phyloP scores from a whole-genome alignment of 805 yeast species.

The Lipomyces orientalis region DNA sequence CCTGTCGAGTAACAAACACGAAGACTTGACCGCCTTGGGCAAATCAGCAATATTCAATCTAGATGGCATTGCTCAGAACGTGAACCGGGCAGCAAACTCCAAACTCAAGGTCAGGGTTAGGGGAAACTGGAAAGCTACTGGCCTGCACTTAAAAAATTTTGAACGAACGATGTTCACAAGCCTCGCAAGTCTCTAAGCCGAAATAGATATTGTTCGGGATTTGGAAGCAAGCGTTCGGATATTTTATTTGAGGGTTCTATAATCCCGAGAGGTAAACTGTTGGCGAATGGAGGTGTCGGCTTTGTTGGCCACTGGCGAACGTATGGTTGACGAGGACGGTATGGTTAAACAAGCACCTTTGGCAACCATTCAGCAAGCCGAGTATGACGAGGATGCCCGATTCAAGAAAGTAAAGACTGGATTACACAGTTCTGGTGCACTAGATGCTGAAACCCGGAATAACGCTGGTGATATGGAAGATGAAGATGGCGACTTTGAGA shows the following conservation, averaged over 20 bases:
- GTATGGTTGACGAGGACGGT: background rate
- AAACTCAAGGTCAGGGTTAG: background rate
- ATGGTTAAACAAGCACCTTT: background rate
- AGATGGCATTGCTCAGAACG: background rate
- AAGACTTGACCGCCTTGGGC: background rate
- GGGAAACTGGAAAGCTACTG: background rate
- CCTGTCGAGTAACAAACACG: background rate
- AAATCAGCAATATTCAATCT: background rate
- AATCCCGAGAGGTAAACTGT: background rate
- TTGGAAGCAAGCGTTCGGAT: background rate
- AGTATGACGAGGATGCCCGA: background rate
- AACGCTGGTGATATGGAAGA: conserved; percentile 1
- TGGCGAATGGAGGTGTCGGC: background rate
- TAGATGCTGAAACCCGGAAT: too few relatives aligned
- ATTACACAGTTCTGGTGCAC: background rate
- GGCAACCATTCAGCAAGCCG: background rate
- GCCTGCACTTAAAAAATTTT: background rate
- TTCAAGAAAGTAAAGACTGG: background rate
- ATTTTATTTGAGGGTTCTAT: background rate
- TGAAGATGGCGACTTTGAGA: conserved; percentile 27
- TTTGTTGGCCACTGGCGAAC: background rate
- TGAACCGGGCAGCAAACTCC: background rate
- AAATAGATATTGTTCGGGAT: background rate
- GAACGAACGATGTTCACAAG: background rate
- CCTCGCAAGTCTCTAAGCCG: background rate